Evolutionary conservation across 2,329 filamentous ascomycete species (phyloP).

Genomic region (Aureobasidium melanogenum): DNA sequence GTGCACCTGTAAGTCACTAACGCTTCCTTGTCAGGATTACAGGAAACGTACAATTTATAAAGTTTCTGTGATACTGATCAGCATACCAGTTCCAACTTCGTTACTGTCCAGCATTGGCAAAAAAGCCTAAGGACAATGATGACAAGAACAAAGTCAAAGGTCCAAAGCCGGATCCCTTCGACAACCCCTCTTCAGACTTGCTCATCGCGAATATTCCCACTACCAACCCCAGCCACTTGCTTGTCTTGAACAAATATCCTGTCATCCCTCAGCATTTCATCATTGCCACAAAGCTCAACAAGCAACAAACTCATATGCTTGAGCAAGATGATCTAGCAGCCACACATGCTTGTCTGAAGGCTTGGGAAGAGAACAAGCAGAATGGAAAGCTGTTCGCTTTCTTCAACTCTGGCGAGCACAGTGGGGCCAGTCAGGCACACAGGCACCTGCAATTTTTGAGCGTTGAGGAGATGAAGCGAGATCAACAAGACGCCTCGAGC

Average conservation of each 20-base stretch:
- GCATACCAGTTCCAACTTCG: constrained; percentile 61
- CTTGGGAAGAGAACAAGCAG: constrained; percentile 35
- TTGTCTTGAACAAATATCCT: constrained; percentile 69
- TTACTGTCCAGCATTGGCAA: constrained; percentile 59
- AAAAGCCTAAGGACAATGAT: constrained; percentile 44
- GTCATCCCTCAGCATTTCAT: constrained; percentile 65
- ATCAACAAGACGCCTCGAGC: constrained; percentile 16
- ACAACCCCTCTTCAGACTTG: constrained; percentile 45
- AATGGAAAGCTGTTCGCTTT: constrained; percentile 47
- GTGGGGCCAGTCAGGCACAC: constrained; percentile 64
- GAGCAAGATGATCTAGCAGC: constrained; percentile 52
- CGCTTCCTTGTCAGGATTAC: background rate
- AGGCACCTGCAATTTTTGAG: constrained; percentile 65
- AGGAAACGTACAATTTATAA: background rate
- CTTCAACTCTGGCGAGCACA: constrained; percentile 61
- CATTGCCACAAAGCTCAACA: constrained; percentile 55
- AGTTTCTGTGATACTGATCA: background rate
- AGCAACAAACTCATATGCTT: constrained; percentile 56
- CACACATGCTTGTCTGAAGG: constrained; percentile 52
- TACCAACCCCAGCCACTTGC: constrained; percentile 43
- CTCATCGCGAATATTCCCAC: constrained; percentile 43
- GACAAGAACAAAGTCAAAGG: constrained; percentile 31
- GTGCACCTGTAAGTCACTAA: constrained; percentile 1
- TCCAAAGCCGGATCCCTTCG: constrained; percentile 54
- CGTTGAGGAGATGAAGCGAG: constrained; percentile 50